Conservation (phyloP, 441 rosid genomes). For the Sinapis alba region DNA sequence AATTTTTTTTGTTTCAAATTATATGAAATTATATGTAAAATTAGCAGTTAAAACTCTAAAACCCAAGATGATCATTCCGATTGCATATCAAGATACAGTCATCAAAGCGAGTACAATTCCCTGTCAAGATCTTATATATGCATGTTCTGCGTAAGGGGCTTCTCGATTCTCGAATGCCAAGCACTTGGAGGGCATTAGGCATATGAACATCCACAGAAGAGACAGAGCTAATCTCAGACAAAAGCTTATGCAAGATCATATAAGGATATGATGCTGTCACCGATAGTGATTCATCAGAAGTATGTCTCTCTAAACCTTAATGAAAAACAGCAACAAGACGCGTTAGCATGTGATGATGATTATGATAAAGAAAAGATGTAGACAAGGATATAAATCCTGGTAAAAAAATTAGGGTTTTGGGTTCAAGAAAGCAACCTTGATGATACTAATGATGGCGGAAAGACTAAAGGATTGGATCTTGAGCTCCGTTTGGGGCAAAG, state of each 20-base stretch:
- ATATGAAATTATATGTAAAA: slow-evolving; percentile 35
- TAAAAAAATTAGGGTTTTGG: slow-evolving; percentile 34
- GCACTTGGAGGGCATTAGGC: slow-evolving; percentile 70
- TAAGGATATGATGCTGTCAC: slow-evolving; percentile 23
- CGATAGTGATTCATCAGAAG: slow-evolving; percentile 26
- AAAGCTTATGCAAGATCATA: slow-evolving; percentile 33
- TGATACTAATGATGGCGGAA: slow-evolving; percentile 14
- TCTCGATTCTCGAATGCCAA: slow-evolving; percentile 73
- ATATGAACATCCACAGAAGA: slow-evolving; percentile 72
- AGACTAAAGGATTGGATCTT: slow-evolving; percentile 36
- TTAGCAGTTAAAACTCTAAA: slow-evolving; percentile 18
- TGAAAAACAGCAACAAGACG: slow-evolving; percentile 23
- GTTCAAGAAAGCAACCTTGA: slow-evolving; percentile 29
- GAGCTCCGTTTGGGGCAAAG: slow-evolving; percentile 44
- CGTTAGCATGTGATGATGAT: slow-evolving; percentile 27
- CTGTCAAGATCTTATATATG: slow-evolving; percentile 58
- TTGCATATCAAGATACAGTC: slow-evolving; percentile 23
- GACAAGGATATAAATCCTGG: slow-evolving; percentile 22
- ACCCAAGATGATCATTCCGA: slow-evolving; percentile 24
- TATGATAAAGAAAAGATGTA: slow-evolving; percentile 20
- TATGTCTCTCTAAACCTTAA: slow-evolving; percentile 34
- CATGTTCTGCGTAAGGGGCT: slow-evolving; percentile 64
- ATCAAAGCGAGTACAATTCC: slow-evolving; percentile 28
- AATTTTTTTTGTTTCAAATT: no score
- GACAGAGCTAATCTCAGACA: slow-evolving; percentile 64